A percentile compares a stretch with the other conserved stretches of the same genome.
Conservation (phyloP, 192 early-diverging fungal species). For the Oehlia diaphana region DNA sequence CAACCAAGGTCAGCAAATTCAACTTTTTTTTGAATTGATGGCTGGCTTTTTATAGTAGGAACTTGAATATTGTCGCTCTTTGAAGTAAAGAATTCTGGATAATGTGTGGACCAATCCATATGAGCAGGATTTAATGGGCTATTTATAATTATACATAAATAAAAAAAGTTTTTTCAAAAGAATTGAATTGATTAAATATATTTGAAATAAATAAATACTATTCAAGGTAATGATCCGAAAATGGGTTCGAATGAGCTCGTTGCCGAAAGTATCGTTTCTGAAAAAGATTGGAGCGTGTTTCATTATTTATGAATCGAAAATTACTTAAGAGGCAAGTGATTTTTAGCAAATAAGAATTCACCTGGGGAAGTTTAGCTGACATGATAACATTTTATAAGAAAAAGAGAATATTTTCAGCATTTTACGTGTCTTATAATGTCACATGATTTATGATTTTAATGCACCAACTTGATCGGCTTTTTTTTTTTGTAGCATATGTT, state of each 20-base stretch:
- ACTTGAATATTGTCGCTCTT: conserved; percentile 32
- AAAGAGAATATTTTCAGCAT: too few species aligned
- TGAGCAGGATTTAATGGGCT: conserved; percentile 76
- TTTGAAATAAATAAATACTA: conserved; percentile 60
- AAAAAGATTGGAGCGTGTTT: not conserved
- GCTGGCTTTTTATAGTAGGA: conserved; percentile 4
- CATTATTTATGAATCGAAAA: not conserved
- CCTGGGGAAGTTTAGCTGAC: conserved; percentile 4
- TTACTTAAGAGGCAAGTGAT: not conserved
- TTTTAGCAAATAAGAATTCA: not conserved
- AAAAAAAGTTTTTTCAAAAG: not conserved
- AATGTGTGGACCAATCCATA: conserved; percentile 91
- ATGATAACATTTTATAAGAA: not conserved
- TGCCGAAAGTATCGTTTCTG: conserved; percentile 84
- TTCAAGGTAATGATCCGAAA: conserved; percentile 91
- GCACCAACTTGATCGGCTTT: too few species aligned
- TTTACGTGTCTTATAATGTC: too few species aligned
- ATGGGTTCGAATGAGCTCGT: conserved; percentile 96
- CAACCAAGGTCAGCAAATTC: conserved; percentile 99
- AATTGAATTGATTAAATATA: not conserved
- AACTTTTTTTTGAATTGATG: conserved; percentile 54
- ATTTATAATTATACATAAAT: not conserved
- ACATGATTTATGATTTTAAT: too few species aligned
- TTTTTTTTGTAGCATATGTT: too few species aligned
- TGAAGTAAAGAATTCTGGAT: conserved; percentile 63